Base-by-base conservation (phyloP, 1,139 yeast species). In the Hansenula sp. region DNA sequence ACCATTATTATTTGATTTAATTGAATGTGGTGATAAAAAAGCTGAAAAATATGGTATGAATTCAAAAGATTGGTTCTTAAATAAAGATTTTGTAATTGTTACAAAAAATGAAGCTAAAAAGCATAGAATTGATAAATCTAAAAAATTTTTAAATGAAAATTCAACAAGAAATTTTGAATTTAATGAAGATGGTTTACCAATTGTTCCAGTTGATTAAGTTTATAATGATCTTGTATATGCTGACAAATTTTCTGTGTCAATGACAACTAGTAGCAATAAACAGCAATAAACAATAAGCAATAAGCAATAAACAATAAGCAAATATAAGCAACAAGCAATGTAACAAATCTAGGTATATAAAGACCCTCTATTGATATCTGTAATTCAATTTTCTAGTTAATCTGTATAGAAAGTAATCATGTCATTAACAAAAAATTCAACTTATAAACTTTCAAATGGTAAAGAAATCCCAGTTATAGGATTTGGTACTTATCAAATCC, bases 391-490 rank as follows among this genome's bases (percentile, higher is more conserved):
- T 7, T 7, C 9, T 21, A 9, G 24, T 6, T 8, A 24, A 24
- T 24, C 26, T 24, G 13, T 8, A 24, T 24, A 24, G 4, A 24
- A 11, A 24, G 26, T 11, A 4, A 24, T 13, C 9, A 27, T 22
- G 29, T n/a, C 22, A 14, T 19, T 29, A 13, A 19, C 20, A 6
- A 20, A 20, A 28, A 6, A 20, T 4, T 27, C 37, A 11, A 27
- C n/a, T 10, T 34, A 34, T 42, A 60, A 48, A 25, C 53, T 71
- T 33, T 59, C 59, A 34, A 64, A 70, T 10, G 75, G 74, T 4
- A 37, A 52, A 29, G 51, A 60, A 3, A 72, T 79, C 38, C 85
- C 86, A 18, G 62, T 64, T 8, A 58, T 78, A 18, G 85, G 81
- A 0, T 62, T 76, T 36, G 53, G 53, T 21, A 43, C 44, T 6